Evolutionary conservation across 2,329 filamentous ascomycete genomes (phyloP).

Genomic region (Colletotrichum salicis): DNA sequence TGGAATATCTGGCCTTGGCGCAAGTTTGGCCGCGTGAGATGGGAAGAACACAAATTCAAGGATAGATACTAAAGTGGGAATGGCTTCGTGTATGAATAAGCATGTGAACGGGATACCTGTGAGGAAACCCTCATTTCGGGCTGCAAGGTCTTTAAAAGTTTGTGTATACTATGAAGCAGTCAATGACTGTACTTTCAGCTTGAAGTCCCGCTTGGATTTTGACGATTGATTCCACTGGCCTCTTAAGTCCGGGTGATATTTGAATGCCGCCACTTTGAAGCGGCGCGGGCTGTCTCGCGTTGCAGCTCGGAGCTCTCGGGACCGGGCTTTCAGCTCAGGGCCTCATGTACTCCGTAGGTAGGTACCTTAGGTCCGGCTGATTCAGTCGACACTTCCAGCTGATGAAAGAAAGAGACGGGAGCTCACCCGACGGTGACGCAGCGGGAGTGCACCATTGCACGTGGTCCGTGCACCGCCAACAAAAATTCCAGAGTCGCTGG

Average conservation of each 20-base stretch:
- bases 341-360: too few species aligned
- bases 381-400: neutral
- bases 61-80: conserved; percentile 41
- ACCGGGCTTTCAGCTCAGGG: neutral
- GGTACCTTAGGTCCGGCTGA: neutral
- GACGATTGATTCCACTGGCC: neutral
- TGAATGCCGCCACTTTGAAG: neutral
- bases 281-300: neutral
- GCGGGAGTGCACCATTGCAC: conserved; percentile 12
- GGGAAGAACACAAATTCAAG: conserved; percentile 61
- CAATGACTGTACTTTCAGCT: neutral
- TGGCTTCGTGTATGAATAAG: conserved; percentile 4
- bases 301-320: conserved; percentile 4
- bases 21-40: conserved; percentile 66
- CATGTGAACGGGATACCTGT: neutral
- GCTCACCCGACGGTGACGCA: conserved; percentile 26
- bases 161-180: neutral
- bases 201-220: neutral
- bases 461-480: conserved; percentile 30
- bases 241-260: neutral
- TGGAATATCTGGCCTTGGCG: conserved; percentile 76
- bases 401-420: neutral
- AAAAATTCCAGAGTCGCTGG: conserved; percentile 28
- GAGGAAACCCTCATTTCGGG: neutral
- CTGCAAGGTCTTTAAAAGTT: neutral